A percentile compares a stretch with the other conserved stretches of the same genome.
phyloP scores from a whole-genome alignment of 2,329 filamentous ascomycete genomes.

The Helotiales sp. region DNA sequence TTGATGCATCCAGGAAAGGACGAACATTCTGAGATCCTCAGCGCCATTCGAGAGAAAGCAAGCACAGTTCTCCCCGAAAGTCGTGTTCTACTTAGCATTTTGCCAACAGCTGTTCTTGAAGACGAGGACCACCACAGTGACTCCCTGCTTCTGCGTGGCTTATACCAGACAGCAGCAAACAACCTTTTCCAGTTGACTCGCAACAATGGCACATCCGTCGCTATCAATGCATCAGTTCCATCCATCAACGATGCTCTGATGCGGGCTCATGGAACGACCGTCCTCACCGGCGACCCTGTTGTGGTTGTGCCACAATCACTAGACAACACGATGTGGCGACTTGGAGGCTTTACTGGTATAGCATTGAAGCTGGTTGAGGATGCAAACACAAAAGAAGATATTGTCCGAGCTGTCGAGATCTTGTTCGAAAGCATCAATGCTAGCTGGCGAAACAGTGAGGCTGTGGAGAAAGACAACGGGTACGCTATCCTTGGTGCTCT shows the following conservation, averaged over 20 bases:
- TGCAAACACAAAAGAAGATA: conserved; percentile 67
- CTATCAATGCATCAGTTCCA: conserved; percentile 85
- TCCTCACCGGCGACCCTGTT: conserved; percentile 81
- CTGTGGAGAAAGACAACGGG: conserved; percentile 94
- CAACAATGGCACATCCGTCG: conserved; percentile 74
- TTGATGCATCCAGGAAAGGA: conserved; percentile 86
- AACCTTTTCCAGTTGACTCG: conserved; percentile 69
- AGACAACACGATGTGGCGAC: conserved; percentile 88
- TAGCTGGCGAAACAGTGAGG: conserved; percentile 97
- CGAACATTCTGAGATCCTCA: conserved; percentile 86
- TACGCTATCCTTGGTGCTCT: conserved; percentile 86
- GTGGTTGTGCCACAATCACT: conserved; percentile 79
- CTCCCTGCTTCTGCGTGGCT: conserved; percentile 70
- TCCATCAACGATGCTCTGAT: conserved; percentile 87
- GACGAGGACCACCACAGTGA: conserved; percentile 78
- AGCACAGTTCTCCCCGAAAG: conserved; percentile 78
- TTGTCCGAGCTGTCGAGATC: conserved; percentile 77
- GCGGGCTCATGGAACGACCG: conserved; percentile 75
- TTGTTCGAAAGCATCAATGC: conserved; percentile 83
- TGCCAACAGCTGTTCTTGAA: conserved; percentile 76
- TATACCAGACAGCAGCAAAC: conserved; percentile 71
- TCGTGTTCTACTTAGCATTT: conserved; percentile 79
- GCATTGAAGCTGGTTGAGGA: conserved; percentile 82
- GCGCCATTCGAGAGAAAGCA: conserved; percentile 83
- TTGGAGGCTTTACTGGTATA: conserved; percentile 87